Evolutionary conservation across 352 stramenopile genomes (phyloP), one percentile per base, ranked within the genome.

Genomic region (Phytophthora fragariaefolia): DNA sequence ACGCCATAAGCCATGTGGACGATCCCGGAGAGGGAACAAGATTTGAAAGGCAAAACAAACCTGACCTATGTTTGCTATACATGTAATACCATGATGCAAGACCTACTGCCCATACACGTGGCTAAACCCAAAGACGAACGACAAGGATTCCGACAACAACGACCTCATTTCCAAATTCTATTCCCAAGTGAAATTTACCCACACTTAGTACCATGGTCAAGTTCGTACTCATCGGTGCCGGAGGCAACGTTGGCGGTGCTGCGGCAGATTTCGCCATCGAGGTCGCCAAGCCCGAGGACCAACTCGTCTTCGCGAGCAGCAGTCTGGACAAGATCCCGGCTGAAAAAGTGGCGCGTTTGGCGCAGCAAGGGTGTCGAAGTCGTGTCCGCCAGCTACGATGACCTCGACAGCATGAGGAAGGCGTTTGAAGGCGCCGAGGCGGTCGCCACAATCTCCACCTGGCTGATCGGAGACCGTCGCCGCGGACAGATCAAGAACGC

Each of bases 401-500:
- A 73, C 40, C 6, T 12, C 0, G 66, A 73, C 23, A 69, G 51
- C 8, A 47, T 73, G 45, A 73, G 69, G 52, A 65, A 59, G 51
- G 38, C 32, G 24, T 73, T 73, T 24, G 26, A 63, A 18, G 66
- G 66, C 17, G 66, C 66, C 0, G 66, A 69, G 8, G 66, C 52
- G 7, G 66, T 73, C 6, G 51, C 59, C 20, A 54, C 40, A 27
- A 73, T 73, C 22, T 73, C 66, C 4, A 73, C 66, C 8, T 73
- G 66, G 66, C 47, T 73, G 22, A 69, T 73, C 52, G 66, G 66
- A 22, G 66, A 73, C 38, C 43, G 66, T 56, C 66, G 59, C 10
- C 59, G 66, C 24, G 65, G 57, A 38, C 66, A 73, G 59, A 45
- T 50, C 38, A 69, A 69, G 46, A 73, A 69, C 24, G 66, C 40